Percentiles rank a stretch among this genome's conserved stretches.
Evolutionary conservation across 495 filamentous ascomycete species (phyloP).

Genomic region (Poronia punctata): DNA sequence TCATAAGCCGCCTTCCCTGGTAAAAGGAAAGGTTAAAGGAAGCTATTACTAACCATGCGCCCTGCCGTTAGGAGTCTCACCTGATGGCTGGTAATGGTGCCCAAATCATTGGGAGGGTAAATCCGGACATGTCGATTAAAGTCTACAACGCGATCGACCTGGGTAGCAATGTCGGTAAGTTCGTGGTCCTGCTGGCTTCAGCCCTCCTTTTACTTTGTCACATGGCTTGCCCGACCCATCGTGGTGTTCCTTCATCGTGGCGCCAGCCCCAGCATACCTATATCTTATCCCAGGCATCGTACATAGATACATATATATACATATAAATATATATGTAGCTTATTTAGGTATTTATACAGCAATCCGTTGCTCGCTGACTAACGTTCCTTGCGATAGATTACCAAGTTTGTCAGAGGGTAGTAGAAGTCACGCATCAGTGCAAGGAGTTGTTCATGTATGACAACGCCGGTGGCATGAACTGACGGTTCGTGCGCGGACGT

Average conservation of each 20-base stretch:
- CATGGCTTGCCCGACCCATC: too few species aligned
- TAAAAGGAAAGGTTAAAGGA: too few species aligned
- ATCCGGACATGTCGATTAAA: slow-evolving; percentile 67
- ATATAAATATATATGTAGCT: too few species aligned
- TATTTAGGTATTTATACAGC: too few species aligned
- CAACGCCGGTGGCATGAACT: slow-evolving; percentile 22
- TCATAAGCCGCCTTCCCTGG: not conserved
- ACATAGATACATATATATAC: too few species aligned
- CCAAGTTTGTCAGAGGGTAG: slow-evolving; percentile 69
- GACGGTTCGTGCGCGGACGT: slow-evolving; percentile 24
- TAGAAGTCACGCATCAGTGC: slow-evolving; percentile 80
- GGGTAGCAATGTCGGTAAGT: slow-evolving; percentile 61
- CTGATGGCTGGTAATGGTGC: slow-evolving; percentile 69
- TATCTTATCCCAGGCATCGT: not conserved
- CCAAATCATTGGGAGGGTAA: slow-evolving; percentile 89
- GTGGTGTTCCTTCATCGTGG: too few species aligned
- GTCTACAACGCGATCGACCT: slow-evolving; percentile 73
- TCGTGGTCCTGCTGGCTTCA: not conserved
- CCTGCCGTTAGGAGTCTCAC: slow-evolving; percentile 57
- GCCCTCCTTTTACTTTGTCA: too few species aligned
- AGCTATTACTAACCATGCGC: not conserved
- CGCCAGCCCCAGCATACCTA: too few species aligned
- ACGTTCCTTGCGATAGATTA: too few species aligned
- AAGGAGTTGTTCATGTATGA: slow-evolving; percentile 53
- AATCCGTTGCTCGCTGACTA: too few species aligned